Percentiles rank a stretch among this genome's conserved stretches.
These are phyloP conservation scores for Fusarium nisikadoi DNA, from an alignment of 2,329 filamentous ascomycete genomes.

Conservation along the genomic window DNA sequence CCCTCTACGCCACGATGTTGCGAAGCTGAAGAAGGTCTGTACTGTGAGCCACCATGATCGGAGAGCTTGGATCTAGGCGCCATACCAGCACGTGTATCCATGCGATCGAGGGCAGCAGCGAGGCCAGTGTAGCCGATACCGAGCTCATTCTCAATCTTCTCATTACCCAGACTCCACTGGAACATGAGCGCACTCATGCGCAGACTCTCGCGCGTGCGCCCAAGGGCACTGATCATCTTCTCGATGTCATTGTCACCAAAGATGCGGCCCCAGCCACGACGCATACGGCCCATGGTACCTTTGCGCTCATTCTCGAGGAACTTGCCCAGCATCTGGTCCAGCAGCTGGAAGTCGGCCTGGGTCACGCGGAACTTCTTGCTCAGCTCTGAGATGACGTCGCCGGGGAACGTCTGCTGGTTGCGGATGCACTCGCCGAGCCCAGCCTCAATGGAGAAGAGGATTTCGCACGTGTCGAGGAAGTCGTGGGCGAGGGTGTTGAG, in stretches of 20 bases:
- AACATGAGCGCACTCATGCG: conserved; percentile 73
- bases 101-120: conserved; percentile 68
- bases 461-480: conserved; percentile 74
- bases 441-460: conserved; percentile 75
- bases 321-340: conserved; percentile 71
- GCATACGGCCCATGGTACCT: conserved; percentile 67
- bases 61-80: conserved; percentile 31
- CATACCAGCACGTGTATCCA: conserved; percentile 43
- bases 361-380: conserved; percentile 71
- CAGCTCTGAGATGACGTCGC: conserved; percentile 71
- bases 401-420: conserved; percentile 63
- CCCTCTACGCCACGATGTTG: conserved; percentile 39
- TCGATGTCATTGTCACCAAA: conserved; percentile 70
- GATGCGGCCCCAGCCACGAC: conserved; percentile 71
- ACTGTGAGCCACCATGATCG: conserved; percentile 32
- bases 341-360: conserved; percentile 69
- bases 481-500: conserved; percentile 71
- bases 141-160: conserved; percentile 67
- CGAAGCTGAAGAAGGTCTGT: conserved; percentile 41
- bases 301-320: conserved; percentile 72
- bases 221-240: conserved; percentile 67
- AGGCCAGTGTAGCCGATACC: conserved; percentile 76
- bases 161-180: conserved; percentile 71
- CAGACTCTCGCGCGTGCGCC: conserved; percentile 68
- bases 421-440: conserved; percentile 67